Base-by-base conservation (phyloP, 2,329 filamentous ascomycete species). In the Aspergillus latus region DNA sequence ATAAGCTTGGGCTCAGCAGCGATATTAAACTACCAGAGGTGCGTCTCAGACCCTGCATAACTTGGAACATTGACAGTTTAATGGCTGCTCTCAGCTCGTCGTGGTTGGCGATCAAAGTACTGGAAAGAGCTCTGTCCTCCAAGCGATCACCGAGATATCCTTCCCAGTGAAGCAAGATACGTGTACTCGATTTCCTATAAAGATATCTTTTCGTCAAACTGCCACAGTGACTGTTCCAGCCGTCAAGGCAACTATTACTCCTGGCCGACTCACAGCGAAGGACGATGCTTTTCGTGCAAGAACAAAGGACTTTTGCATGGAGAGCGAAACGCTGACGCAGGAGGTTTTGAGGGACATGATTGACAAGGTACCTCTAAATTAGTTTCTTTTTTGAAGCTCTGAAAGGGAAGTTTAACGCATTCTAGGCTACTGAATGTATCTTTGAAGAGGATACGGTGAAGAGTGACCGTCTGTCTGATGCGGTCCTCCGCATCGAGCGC, bases 401-500 rank as follows among this genome's bases (percentile, higher is more conserved):
- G 4, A 10, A 8, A 9, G 7, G 16, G 9, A 4, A 5, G 2
- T 7, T 10, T 37, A 39, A 34, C 32, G 7, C 13, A 26, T 6
- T 21, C 30, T 52, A 52, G 50, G 50, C 29, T n/a, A 39, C 39
- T 4, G 30, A 49, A n/a, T 37, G 47, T 32, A 49, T 49, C 13
- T 49, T 49, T 10, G 34, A 32, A 44, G 13, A 44, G 16, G 42
- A 26, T 10, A 2, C 21, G 10, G 16, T 44, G 3, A 44, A 44
- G 11, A 29, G 42, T 13, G 16, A n/a, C 42, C 8, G 3, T 11
- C 42, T 44, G 16, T 44, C 16, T 28, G 42, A 44, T 21, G 42
- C 42, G 16, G 30, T 34, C 6, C 76, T 86, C 5, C 79, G 84
- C 0, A 78, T 87, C 0, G 83, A 87, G 62, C 80, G 85, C 64